Evolutionary conservation across 371 early-diverging fungal genomes (phyloP).

Genomic region (Lichtheimia corymbifera): DNA sequence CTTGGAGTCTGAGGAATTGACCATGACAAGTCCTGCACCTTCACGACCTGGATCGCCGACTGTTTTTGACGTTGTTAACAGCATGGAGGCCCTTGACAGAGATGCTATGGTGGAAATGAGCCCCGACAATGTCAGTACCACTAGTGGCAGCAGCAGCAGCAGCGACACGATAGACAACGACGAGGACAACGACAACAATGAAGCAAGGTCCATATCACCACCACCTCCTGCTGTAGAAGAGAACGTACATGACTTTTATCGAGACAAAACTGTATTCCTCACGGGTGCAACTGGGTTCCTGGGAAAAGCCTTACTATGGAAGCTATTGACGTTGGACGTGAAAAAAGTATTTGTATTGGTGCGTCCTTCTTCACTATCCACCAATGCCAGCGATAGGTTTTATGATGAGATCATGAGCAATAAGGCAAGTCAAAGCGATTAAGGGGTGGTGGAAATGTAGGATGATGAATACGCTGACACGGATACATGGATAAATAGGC

Average conservation of each 20-base stretch:
- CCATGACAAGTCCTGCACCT: constrained; percentile 27
- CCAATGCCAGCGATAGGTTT: constrained; percentile 23
- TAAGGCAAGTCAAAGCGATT: constrained; percentile 26
- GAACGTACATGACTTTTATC: constrained; percentile 24
- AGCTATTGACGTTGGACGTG: constrained; percentile 38
- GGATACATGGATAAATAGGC: constrained; percentile 25
- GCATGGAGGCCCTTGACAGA: constrained; percentile 32
- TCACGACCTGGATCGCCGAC: constrained; percentile 43
- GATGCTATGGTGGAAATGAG: constrained; percentile 17
- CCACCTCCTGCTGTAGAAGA: not conserved
- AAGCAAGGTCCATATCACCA: not conserved
- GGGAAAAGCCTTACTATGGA: constrained; percentile 64
- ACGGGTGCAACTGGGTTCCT: constrained; percentile 69
- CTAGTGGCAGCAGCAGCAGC: too few relatives aligned
- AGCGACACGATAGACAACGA: not conserved
- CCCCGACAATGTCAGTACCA: too few relatives aligned
- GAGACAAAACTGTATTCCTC: constrained; percentile 46
- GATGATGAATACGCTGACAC: not conserved
- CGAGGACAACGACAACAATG: not conserved
- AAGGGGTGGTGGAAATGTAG: not conserved
- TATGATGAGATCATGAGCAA: constrained; percentile 47
- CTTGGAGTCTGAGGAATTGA: constrained; percentile 36
- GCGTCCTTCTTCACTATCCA: constrained; percentile 7
- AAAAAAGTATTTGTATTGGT: constrained; percentile 36
- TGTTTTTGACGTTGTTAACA: constrained; percentile 46